Evolutionary conservation across 352 stramenopile genomes (phyloP).

Genomic region (Pythium grandisporangium): DNA sequence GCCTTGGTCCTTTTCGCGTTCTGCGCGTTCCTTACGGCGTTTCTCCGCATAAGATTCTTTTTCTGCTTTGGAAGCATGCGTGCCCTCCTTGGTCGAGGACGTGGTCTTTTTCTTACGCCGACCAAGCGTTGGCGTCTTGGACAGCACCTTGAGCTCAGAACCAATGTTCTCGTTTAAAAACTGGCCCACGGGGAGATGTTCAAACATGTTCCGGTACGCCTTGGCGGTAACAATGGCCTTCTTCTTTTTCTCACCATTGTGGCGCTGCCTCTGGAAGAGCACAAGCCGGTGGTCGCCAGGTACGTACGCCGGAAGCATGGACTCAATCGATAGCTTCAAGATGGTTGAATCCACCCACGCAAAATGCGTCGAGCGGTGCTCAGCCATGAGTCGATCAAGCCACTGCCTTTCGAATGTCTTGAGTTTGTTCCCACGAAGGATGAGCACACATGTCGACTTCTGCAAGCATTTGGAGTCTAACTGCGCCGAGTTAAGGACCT

Average conservation of each 20-base stretch:
- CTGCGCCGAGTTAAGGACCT: conserved; percentile 63
- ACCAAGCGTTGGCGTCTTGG: conserved; percentile 38
- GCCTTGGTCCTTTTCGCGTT: conserved; percentile 20
- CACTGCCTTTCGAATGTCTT: conserved; percentile 60
- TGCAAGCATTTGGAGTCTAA: conserved; percentile 57
- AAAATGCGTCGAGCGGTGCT: conserved; percentile 55
- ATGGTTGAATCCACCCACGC: conserved; percentile 59
- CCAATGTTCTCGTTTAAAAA: conserved; percentile 44
- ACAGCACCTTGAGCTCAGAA: conserved; percentile 32
- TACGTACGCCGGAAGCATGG: conserved; percentile 28
- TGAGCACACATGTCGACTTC: conserved; percentile 46
- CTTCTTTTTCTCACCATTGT: conserved; percentile 21
- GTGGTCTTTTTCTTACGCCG: conserved; percentile 20
- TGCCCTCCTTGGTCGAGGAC: conserved; percentile 8
- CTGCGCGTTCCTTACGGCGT: conserved; percentile 10
- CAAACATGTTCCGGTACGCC: conserved; percentile 55
- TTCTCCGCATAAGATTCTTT: conserved; percentile 16
- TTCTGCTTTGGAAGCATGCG: conserved; percentile 3
- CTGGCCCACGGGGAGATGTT: conserved; percentile 34
- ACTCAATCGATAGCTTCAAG: conserved; percentile 64
- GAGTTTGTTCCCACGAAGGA: conserved; percentile 52
- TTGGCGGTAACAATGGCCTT: conserved; percentile 31
- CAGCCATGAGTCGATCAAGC: conserved; percentile 46
- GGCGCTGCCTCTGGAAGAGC: conserved; percentile 47
- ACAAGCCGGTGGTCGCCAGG: conserved; percentile 49